Evolutionary conservation across 305 asterid species (phyloP).

Genomic region (Fraxinus nigra): DNA sequence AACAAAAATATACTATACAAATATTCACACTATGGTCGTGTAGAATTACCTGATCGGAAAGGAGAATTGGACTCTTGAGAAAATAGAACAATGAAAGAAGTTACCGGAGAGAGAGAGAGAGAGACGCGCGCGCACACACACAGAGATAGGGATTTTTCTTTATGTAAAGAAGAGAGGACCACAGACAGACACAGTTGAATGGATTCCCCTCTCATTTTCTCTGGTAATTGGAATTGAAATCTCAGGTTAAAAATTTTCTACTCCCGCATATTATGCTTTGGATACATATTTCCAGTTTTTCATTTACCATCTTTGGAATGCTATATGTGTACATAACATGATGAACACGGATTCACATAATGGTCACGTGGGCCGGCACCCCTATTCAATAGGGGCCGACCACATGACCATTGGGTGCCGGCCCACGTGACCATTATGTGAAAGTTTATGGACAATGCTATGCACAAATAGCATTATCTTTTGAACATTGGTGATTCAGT

Average conservation of each 20-base stretch:
- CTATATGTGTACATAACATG: too few species aligned
- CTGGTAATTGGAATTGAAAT: not conserved
- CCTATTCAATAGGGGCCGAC: too few species aligned
- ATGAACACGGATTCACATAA: too few species aligned
- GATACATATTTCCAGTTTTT: not conserved
- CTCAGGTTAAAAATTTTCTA: not conserved
- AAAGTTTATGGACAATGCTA: too few species aligned
- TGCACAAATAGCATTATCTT: too few species aligned
- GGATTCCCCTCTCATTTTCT: not conserved
- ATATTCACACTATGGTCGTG: not conserved
- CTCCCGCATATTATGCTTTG: not conserved
- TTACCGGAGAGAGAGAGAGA: not conserved
- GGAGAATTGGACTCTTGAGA: conserved; percentile 7
- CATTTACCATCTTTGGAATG: not conserved
- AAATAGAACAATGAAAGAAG: conserved; percentile 12
- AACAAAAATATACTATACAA: not conserved
- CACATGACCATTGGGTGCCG: too few species aligned
- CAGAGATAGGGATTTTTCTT: not conserved
- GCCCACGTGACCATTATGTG: too few species aligned
- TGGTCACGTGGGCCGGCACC: too few species aligned
- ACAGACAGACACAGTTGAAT: not conserved
- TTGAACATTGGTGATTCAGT: not conserved
- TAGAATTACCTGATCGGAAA: conserved; percentile 32
- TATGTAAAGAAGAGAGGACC: conserved; percentile 19
- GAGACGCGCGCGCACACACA: too few species aligned